A percentile compares a stretch with the other conserved stretches of the same genome.
Evolutionary conservation across 2,329 filamentous ascomycete genomes (phyloP).

Genomic region (Botrytis fragariae): DNA sequence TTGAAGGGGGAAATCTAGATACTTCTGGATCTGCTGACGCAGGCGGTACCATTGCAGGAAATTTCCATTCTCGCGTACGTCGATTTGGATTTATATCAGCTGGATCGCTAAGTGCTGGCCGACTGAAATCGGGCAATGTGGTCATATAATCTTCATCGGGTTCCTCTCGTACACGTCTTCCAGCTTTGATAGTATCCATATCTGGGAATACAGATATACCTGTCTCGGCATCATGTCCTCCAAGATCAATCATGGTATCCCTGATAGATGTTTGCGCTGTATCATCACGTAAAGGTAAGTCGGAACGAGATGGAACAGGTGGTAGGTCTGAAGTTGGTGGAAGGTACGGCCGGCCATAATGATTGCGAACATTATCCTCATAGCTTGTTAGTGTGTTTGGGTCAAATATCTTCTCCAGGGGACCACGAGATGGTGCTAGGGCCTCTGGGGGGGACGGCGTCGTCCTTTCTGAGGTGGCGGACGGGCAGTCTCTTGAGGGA

Average conservation of each 20-base stretch:
- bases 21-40: conserved; percentile 54
- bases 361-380: conserved; percentile 59
- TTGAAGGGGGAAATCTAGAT: conserved; percentile 49
- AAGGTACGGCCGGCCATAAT: conserved; percentile 50
- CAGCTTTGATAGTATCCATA: conserved; percentile 54
- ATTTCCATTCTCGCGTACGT: conserved; percentile 57
- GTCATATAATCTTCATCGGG: conserved; percentile 28
- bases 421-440: conserved; percentile 53
- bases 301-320: conserved; percentile 42
- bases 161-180: conserved; percentile 27
- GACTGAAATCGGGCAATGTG: conserved; percentile 43
- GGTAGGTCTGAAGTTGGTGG: conserved; percentile 21
- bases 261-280: conserved; percentile 50
- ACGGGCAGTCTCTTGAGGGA: conserved; percentile 48
- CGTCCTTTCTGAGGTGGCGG: conserved; percentile 44
- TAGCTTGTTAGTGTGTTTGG: conserved; percentile 64
- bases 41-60: conserved; percentile 53
- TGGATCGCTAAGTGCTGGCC: conserved; percentile 57
- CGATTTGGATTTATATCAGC: conserved; percentile 53
- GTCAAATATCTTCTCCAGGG: conserved; percentile 64
- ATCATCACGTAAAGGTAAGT: conserved; percentile 59
- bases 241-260: conserved; percentile 64
- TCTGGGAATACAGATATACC: conserved; percentile 59
- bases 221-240: conserved; percentile 55
- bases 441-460: conserved; percentile 56